Evolutionary conservation across 2,329 filamentous ascomycete species (phyloP), one percentile per base, ranked within the genome.

Genomic region (Cladosporium austrohemisphaericum): DNA sequence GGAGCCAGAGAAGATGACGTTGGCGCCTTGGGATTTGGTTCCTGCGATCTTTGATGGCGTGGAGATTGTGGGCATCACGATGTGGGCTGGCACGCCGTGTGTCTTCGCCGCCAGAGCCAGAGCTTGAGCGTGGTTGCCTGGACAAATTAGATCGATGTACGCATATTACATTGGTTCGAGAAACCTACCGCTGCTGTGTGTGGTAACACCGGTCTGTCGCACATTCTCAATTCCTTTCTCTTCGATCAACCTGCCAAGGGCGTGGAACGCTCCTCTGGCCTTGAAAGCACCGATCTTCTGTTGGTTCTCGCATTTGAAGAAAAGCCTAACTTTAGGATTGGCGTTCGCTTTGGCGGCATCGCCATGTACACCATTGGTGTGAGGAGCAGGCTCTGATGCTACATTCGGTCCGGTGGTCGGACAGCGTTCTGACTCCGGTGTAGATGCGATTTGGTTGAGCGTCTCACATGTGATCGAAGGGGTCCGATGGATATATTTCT

Each of bases 281-380:
- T 96, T 96, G 74, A 96, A 96, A 1, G 91, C 91, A 46, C 91
- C 91, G 47, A 93, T 81, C 50, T 83, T 82, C 73, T 96, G 91
- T 49, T 88, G 73, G 67, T 95, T 95, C 75, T 96, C 91, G 68
- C 88, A 93, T 73, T 96, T 96, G 78, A 96, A 94, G 73, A 86
- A 92, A 47, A 96, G 75, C 8, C 81, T 76, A 29, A 95, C 71
- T 45, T 71, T 79, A 0, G 88, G 88, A 3, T 66, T 71, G 1
- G 84, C 80, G 0, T 84, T 50, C 5, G 23, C 14, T 20, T n/a
- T 38, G 23, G 36, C 31, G 25, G 44, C 32, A 25, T 33, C 25
- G 28, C 36, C 40, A 14, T 43, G 36, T 3, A 35, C 14, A 8
- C 22, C 36, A 5, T 28, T 35, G 11, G 37, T 22, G 20, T 45